A percentile compares a stretch with the other conserved stretches of the same genome.
These are phyloP conservation scores for Spergularia azorica DNA, from an alignment of 179 eudicot species.

Conservation along the genomic window DNA sequence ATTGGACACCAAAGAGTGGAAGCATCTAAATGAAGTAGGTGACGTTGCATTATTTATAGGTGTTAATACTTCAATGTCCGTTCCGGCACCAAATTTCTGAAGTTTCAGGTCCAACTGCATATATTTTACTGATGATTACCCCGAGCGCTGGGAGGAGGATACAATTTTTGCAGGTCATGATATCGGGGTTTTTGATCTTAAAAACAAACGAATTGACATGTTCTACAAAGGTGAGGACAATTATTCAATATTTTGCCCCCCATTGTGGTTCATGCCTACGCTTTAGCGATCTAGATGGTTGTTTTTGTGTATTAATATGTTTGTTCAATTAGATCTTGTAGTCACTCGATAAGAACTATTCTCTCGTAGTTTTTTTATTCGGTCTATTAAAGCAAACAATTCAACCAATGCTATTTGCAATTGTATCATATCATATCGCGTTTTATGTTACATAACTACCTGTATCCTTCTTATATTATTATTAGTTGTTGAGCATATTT, in stretches of 20 bases:
- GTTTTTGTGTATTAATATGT: no score
- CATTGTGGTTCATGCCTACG: constrained; percentile 1
- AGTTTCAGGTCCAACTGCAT: neutral
- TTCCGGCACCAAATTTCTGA: neutral
- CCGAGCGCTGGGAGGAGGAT: neutral
- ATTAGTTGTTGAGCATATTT: no score
- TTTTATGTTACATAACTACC: no score
- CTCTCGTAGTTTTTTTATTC: no score
- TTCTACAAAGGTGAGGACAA: neutral
- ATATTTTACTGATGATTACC: neutral
- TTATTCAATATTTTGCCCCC: neutral
- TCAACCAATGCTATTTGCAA: no score
- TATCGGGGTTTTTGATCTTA: neutral
- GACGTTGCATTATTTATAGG: neutral
- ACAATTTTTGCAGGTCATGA: no score
- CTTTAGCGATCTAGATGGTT: neutral
- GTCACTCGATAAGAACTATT: no score
- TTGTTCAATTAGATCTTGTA: no score
- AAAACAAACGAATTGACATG: neutral
- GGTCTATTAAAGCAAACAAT: no score
- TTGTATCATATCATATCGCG: no score
- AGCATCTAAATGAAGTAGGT: neutral
- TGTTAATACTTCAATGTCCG: neutral
- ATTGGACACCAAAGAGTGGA: neutral
- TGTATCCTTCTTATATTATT: no score